Base-by-base conservation (phyloP, 768 basidiomycete genomes). In the Favolaschia claudopus region DNA sequence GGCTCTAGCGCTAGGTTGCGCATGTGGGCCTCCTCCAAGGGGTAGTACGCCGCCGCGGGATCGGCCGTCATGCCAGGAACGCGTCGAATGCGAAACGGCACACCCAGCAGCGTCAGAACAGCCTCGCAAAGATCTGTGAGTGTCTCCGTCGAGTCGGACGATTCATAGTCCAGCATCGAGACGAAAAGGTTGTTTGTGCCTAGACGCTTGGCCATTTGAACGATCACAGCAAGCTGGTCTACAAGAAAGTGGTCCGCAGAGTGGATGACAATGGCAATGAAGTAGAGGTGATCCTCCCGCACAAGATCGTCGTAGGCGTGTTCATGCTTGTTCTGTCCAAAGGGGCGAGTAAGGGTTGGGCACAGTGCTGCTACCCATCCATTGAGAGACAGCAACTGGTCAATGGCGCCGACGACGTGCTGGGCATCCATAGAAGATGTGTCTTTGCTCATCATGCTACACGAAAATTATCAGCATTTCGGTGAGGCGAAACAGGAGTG, bases 161-260 rank as follows among this genome's bases (percentile, higher is more conserved):
- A 98, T 57, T 92, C 92, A 72, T 96, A 96, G 74, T 99, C 97
- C 56, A 99, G 81, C 93, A 99, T 96, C 8, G 95, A 97, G 34
- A 99, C 96, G 72, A 99, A 99, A 45, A 99, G 76, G 68, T 94
- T 95, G 48, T 86, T 81, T 5, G 92, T 88, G 4, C 97, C 97
- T 12, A 99, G 85, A 9, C 95, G 89, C 67, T 89, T 89, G 1
- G 93, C 93, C 70, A 99, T 85, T 72, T 99, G 97, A 9, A 99
- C 92, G 64, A 99, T 99, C 67, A 97, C 93, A 19, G 97, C 94
- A 42, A 99, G 88, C 73, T 99, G 97, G 77, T 99, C 97, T 64
- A 98, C 93, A 51, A 99, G 86, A 79, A 99, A 99, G 72, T 99
- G 97, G 79, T 99, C 97, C 3, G 97, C 97, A 4, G 95, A 96